A percentile compares a stretch with the other conserved stretches of the same genome.
Conservation (phyloP, 2,329 filamentous ascomycete species). For the Cadophora sp. region DNA sequence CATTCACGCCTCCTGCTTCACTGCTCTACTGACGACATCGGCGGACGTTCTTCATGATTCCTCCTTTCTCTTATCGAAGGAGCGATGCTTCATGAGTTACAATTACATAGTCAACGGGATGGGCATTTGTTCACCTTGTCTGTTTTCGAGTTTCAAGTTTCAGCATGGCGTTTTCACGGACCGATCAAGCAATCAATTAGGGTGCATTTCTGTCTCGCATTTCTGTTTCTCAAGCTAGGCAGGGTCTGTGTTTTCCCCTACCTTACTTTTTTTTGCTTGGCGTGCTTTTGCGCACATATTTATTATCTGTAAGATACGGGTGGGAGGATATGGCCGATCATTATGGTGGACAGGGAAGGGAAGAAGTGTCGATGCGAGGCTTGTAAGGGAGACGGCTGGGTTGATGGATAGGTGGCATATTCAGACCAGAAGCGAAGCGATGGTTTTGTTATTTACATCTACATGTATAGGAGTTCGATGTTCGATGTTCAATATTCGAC, state of each 20-base stretch:
- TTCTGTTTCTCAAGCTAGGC: background rate
- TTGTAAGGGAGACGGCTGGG: background rate
- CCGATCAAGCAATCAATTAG: background rate
- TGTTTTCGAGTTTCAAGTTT: background rate
- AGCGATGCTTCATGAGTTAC: background rate
- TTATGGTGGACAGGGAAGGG: background rate
- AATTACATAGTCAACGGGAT: background rate
- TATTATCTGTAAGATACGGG: slow-evolving; percentile 5
- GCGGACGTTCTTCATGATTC: background rate
- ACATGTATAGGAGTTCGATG: background rate
- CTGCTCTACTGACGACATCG: background rate
- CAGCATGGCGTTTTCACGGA: slow-evolving; percentile 10
- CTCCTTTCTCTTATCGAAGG: background rate
- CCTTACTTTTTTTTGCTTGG: background rate
- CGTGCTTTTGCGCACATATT: background rate
- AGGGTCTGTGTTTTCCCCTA: too few relatives aligned
- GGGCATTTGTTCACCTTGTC: background rate
- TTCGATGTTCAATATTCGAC: too few relatives aligned
- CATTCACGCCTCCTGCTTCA: background rate
- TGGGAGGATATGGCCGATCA: background rate
- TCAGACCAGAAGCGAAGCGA: background rate
- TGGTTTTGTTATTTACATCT: background rate
- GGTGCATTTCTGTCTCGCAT: slow-evolving; percentile 6
- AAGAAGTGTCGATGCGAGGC: background rate
- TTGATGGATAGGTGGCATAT: background rate